Evolutionary conservation across 2,329 filamentous ascomycete species (phyloP).

Genomic region (Alternaria postmessia): DNA sequence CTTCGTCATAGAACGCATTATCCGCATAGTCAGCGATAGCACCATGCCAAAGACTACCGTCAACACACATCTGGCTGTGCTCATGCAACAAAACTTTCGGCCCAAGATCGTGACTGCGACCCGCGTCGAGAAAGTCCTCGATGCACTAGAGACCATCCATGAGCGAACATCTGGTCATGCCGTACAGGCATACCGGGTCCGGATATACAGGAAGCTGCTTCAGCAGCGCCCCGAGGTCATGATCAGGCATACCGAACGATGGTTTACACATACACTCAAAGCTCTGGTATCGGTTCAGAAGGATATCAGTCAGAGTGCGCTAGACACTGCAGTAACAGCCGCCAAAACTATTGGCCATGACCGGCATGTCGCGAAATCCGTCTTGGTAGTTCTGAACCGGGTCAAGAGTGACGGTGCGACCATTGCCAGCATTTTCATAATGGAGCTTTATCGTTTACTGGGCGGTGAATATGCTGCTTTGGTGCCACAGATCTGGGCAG

Average conservation of each 20-base stretch:
- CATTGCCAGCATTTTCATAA: conserved; percentile 67
- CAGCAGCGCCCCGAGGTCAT: conserved; percentile 76
- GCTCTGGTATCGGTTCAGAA: conserved; percentile 81
- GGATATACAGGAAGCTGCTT: conserved; percentile 80
- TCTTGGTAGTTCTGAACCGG: conserved; percentile 69
- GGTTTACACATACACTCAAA: conserved; percentile 82
- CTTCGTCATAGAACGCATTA: conserved; percentile 82
- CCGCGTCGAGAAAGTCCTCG: conserved; percentile 74
- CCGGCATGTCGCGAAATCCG: conserved; percentile 69
- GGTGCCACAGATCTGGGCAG: conserved; percentile 90
- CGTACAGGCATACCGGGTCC: conserved; percentile 77
- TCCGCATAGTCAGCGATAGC: conserved; percentile 74
- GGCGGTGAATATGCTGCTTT: conserved; percentile 66
- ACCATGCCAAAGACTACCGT: conserved; percentile 77
- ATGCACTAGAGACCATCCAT: conserved; percentile 75
- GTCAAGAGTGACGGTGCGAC: conserved; percentile 66
- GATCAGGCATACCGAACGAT: conserved; percentile 72
- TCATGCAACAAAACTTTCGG: conserved; percentile 82
- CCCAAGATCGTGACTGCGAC: conserved; percentile 75
- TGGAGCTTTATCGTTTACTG: conserved; percentile 67
- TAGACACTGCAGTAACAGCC: conserved; percentile 76
- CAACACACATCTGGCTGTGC: conserved; percentile 79
- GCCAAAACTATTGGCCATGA: conserved; percentile 75
- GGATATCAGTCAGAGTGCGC: conserved; percentile 78
- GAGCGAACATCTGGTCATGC: conserved; percentile 80